A percentile compares a stretch with the other conserved stretches of the same genome.
These are phyloP conservation scores for Aspergillaceae sp. DNA, from an alignment of 2,329 filamentous ascomycete genomes.

Conservation along the genomic window DNA sequence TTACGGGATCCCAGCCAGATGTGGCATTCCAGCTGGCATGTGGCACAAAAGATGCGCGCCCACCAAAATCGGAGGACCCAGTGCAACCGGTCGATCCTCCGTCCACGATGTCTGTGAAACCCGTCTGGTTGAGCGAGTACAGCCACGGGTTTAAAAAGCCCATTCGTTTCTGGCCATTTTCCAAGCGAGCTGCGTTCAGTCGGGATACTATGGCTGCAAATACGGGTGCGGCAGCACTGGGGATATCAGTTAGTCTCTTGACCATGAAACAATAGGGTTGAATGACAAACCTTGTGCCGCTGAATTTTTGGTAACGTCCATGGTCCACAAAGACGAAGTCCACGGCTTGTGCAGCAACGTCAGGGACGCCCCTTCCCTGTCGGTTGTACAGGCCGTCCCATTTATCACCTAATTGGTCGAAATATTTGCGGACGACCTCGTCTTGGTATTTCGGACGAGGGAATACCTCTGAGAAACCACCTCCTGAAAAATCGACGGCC, in stretches of 20 bases:
- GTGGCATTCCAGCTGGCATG: constrained; percentile 46
- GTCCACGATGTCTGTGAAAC: constrained; percentile 42
- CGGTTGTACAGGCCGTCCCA: constrained; percentile 42
- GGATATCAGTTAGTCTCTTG: constrained; percentile 8
- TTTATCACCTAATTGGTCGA: constrained; percentile 32
- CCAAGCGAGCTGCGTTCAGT: constrained; percentile 55
- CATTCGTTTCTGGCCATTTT: constrained; percentile 44
- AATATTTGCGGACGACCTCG: constrained; percentile 36
- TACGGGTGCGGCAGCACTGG: constrained; percentile 51
- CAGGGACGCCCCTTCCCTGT: constrained; percentile 53
- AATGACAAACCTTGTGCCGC: constrained; percentile 38
- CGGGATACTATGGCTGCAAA: constrained; percentile 56
- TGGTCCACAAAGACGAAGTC: constrained; percentile 35
- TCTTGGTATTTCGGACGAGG: constrained; percentile 41
- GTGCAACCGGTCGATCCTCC: constrained; percentile 40
- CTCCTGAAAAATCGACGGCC: constrained; percentile 45
- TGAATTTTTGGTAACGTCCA: constrained; percentile 28
- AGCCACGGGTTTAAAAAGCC: constrained; percentile 58
- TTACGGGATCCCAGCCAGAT: constrained; percentile 43
- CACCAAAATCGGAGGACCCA: constrained; percentile 26
- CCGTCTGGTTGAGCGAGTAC: constrained; percentile 39
- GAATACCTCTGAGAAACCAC: constrained; percentile 44
- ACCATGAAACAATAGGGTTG: background rate
- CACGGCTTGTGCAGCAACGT: constrained; percentile 51
- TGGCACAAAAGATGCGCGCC: constrained; percentile 30